These are phyloP conservation scores for Peniophora sp. DNA, from an alignment of 1,284 basidiomycete genomes.

Conservation along the genomic window DNA sequence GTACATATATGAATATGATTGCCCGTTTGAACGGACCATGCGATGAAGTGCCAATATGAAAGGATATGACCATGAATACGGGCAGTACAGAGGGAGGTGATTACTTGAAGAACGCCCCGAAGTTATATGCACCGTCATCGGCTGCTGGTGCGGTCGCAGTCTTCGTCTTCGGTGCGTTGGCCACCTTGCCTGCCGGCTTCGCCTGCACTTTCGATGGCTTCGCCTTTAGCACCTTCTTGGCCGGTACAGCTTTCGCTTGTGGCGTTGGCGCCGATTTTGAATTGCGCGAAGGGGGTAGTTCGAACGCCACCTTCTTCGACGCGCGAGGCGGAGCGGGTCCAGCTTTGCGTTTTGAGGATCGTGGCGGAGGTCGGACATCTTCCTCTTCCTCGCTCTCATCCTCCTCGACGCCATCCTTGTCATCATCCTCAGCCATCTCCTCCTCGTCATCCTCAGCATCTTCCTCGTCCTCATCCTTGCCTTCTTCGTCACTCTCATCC, in stretches of 20 bases:
- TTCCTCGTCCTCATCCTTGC: slow-evolving; percentile 21
- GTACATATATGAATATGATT: no score
- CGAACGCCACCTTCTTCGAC: slow-evolving; percentile 44
- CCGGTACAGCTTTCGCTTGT: background rate
- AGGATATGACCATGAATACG: no score
- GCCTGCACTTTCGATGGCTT: slow-evolving; percentile 12
- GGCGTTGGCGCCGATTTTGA: background rate
- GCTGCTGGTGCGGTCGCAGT: slow-evolving; percentile 10
- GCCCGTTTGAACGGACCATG: no score
- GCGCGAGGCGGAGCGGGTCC: slow-evolving; percentile 21
- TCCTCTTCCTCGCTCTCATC: slow-evolving; percentile 14
- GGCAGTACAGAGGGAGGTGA: no score
- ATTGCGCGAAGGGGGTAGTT: background rate
- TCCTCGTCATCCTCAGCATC: slow-evolving; percentile 25
- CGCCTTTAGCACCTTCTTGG: slow-evolving; percentile 2
- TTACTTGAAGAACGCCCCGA: slow-evolving; percentile 44
- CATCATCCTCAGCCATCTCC: slow-evolving; percentile 11
- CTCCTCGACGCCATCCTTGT: slow-evolving; percentile 14
- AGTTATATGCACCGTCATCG: slow-evolving; percentile 42
- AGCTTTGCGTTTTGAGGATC: slow-evolving; percentile 39
- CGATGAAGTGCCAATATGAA: no score
- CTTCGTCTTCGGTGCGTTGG: slow-evolving; percentile 13
- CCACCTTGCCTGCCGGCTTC: slow-evolving; percentile 12
- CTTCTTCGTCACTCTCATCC: slow-evolving; percentile 21
- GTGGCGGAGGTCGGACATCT: slow-evolving; percentile 12